phyloP scores from a whole-genome alignment of 495 filamentous ascomycete species.

The Parmelia sp. region DNA sequence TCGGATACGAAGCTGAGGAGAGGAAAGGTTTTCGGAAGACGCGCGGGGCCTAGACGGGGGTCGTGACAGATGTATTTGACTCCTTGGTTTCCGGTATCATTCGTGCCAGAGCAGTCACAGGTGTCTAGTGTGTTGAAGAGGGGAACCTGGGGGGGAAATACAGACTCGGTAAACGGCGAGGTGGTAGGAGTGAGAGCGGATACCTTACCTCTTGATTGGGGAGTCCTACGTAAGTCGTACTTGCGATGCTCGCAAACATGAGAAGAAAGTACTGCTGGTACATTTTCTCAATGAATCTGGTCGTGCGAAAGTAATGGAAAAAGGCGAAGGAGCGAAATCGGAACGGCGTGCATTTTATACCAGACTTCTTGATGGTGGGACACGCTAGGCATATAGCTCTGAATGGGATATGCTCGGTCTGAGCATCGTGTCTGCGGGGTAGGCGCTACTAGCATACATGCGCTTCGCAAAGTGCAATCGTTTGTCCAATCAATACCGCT shows the following conservation, averaged over 20 bases:
- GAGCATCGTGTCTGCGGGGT: too few species aligned
- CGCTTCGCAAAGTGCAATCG: too few species aligned
- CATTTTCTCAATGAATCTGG: too few species aligned
- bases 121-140: not conserved
- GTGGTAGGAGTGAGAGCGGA: not conserved
- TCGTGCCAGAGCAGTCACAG: slow-evolving; percentile 37
- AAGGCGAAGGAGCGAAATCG: too few species aligned
- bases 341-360: too few species aligned
- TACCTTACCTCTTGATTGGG: not conserved
- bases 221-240: not conserved
- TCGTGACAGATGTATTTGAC: slow-evolving; percentile 46
- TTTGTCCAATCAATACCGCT: too few species aligned
- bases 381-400: too few species aligned
- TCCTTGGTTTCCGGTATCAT: slow-evolving; percentile 27
- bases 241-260: not conserved
- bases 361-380: too few species aligned
- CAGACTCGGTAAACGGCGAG: too few species aligned
- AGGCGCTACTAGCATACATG: too few species aligned
- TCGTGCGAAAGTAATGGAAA: too few species aligned
- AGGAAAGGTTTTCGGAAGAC: slow-evolving; percentile 37
- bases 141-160: not conserved
- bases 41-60: slow-evolving; percentile 43
- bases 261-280: not conserved
- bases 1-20: slow-evolving; percentile 33
- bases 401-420: too few species aligned